Evolutionary conservation across 2,329 filamentous ascomycete genomes (phyloP), one percentile per base, ranked within the genome.

Genomic region (Metarhizium guizhouense): DNA sequence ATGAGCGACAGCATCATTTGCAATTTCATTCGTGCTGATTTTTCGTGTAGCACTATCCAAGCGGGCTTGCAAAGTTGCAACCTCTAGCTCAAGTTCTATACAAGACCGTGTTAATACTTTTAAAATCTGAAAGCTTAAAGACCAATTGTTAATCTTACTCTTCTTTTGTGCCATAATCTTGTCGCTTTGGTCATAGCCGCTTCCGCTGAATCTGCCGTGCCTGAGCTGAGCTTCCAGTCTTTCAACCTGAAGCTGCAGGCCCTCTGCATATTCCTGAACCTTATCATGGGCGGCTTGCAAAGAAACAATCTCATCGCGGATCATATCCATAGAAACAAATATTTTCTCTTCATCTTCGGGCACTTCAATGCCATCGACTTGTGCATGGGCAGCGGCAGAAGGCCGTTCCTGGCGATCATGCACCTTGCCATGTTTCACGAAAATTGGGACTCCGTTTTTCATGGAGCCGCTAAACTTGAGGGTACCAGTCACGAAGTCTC

Each of bases 11-110:
- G 83, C 79, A 58, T 85, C 81, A 57, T 80, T 83, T 58, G 84
- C 79, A 53, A 84, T 83, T 52, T 87, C 82, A 40, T 79, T 76
- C n/a, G 82, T 75, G 58, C 78, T 82, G 29, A 81, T 73, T 64
- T 85, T 85, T 48, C 80, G 80, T 54, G 84, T 82, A 42, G 81
- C 76, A 59, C 84, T 77, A 57, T 86, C 82, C 1, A 88, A 72
- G 16, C 81, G 82, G 7, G 77, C 73, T 62, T 86, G 81, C 42
- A 88, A 71, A 20, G 81, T 76, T 50, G 81, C 76, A 47, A 88
- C 72, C 63, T 83, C 76, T 30, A 79, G 72, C 64, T 86, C 80
- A 43, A 87, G 72, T 51, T 78, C 82, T 81, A 60, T 5, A 40
- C 40, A n/a, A 20, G 2, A 29, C 8, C 3, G 47, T 47, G 40